These are phyloP conservation scores for Penicillium sp. DNA, from an alignment of 2,329 filamentous ascomycete genomes.

Conservation along the genomic window DNA sequence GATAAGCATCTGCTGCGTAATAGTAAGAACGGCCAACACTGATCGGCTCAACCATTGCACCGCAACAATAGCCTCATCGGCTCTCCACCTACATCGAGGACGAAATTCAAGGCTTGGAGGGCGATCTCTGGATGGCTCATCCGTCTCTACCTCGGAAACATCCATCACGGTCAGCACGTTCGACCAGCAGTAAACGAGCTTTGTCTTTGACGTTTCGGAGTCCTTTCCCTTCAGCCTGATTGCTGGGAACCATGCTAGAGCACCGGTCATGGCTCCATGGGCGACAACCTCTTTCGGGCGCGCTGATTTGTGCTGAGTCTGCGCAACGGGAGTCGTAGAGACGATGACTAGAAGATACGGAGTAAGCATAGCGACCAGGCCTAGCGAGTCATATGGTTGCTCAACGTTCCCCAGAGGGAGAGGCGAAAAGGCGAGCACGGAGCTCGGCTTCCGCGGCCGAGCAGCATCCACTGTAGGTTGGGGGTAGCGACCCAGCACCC, in stretches of 20 bases:
- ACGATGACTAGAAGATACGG: constrained; percentile 96
- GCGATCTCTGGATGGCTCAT: constrained; percentile 72
- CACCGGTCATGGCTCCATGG: constrained; percentile 91
- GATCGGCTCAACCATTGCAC: constrained; percentile 97
- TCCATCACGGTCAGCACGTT: constrained; percentile 95
- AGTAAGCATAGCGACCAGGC: constrained; percentile 91
- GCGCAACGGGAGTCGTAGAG: constrained; percentile 92
- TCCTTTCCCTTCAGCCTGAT: constrained; percentile 85
- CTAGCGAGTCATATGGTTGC: constrained; percentile 82
- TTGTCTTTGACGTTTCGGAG: constrained; percentile 69
- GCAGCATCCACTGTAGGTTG: constrained; percentile 64
- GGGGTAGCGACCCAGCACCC: constrained; percentile 91
- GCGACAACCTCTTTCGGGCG: constrained; percentile 88
- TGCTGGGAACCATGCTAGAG: constrained; percentile 94
- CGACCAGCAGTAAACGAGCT: constrained; percentile 97
- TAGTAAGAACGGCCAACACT: constrained; percentile 87
- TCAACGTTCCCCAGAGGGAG: constrained; percentile 94
- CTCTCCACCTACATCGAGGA: constrained; percentile 85
- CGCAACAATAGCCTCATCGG: constrained; percentile 92
- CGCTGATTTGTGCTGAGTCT: constrained; percentile 93
- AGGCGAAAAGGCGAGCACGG: constrained; percentile 88
- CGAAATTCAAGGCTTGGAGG: constrained; percentile 79
- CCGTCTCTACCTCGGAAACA: constrained; percentile 70
- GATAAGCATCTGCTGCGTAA: constrained; percentile 90
- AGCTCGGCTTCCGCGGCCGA: constrained; percentile 84